phyloP scores from a whole-genome alignment of 2,329 filamentous ascomycete species.

The Polytolypa hystricis region DNA sequence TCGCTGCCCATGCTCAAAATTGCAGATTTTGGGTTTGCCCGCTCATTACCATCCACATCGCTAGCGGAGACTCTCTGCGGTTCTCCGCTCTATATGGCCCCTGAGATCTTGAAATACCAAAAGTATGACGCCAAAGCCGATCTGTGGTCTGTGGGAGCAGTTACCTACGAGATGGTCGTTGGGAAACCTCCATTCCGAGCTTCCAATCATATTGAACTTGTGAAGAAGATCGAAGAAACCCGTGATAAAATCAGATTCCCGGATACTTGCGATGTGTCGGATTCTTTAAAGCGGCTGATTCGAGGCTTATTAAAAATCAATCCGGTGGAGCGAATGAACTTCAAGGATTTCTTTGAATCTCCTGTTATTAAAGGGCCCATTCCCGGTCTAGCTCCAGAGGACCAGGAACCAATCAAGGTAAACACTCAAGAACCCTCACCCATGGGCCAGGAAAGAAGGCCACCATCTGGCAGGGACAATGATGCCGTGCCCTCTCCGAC shows the following conservation, averaged over 20 bases:
- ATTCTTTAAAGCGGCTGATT: constrained; percentile 71
- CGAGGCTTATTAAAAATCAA: constrained; percentile 72
- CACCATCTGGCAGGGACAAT: no score
- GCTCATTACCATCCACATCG: constrained; percentile 79
- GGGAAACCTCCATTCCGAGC: constrained; percentile 86
- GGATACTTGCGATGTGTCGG: constrained; percentile 57
- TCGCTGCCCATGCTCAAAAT: constrained; percentile 94
- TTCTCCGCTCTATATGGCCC: constrained; percentile 96
- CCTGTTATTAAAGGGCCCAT: constrained; percentile 63
- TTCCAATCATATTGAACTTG: constrained; percentile 84
- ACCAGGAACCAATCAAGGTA: constrained; percentile 28
- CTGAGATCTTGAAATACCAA: constrained; percentile 92
- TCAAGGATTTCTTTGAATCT: constrained; percentile 74
- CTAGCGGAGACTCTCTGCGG: constrained; percentile 93
- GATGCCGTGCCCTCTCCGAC: constrained; percentile 14
- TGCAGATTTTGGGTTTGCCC: constrained; percentile 96
- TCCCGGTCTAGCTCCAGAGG: constrained; percentile 69
- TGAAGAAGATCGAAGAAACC: constrained; percentile 81
- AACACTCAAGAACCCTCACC: constrained; percentile 4
- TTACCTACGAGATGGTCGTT: constrained; percentile 89
- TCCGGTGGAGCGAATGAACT: constrained; percentile 73
- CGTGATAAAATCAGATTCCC: constrained; percentile 80
- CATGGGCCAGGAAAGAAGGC: constrained; percentile 3
- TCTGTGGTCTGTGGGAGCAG: constrained; percentile 93
- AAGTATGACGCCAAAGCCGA: constrained; percentile 96